Evolutionary conservation across 2,329 filamentous ascomycete genomes (phyloP), one percentile per base, ranked within the genome.

Genomic region (Myriosclerotinia duriaeana): DNA sequence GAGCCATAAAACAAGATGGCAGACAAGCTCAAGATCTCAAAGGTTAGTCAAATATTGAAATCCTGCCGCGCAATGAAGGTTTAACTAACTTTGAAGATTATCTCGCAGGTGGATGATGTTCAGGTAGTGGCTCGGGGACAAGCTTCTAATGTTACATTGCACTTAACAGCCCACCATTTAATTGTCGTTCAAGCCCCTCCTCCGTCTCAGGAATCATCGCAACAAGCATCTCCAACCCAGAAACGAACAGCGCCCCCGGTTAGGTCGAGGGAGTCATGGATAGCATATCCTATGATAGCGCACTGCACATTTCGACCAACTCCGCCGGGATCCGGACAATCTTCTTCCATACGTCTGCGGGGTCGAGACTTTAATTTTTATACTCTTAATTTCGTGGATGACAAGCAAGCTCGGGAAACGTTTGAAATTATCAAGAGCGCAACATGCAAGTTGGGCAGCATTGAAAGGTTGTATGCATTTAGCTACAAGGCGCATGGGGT

Each of bases 331-430:
- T 89, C 90, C 67, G 85, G 87, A 61, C 85, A 92, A 69, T 85
- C 87, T 42, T 92, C 93, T 7, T 91, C 91, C 3, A 92, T 99
- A 75, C 89, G 94, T 63, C 81, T 99, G 69, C 89, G 93, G 64
- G 93, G 93, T 76, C 90, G 94, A 67, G 95, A 99, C 81, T 98
- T 99, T 77, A 94, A 87, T 59, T 97, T 93, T 78, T 88, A 97
- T 69, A 93, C 91, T 69, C 93, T 99, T 79, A 93, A 93, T 78
- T 96, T 99, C 76, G 76, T 81, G 26, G 87, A 89, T 66, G 89
- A 93, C 74, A 84, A 84, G 64, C 83, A 87, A 71, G 94, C 92
- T 11, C 87, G 90, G 67, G 91, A 96, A 71, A 90, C 91, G 0
- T 99, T 93, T 77, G 93, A 97, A 67, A 93, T 88, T 69, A 91